Evolutionary conservation across 768 basidiomycete species (phyloP).

Genomic region (Leccinellum albellum): DNA sequence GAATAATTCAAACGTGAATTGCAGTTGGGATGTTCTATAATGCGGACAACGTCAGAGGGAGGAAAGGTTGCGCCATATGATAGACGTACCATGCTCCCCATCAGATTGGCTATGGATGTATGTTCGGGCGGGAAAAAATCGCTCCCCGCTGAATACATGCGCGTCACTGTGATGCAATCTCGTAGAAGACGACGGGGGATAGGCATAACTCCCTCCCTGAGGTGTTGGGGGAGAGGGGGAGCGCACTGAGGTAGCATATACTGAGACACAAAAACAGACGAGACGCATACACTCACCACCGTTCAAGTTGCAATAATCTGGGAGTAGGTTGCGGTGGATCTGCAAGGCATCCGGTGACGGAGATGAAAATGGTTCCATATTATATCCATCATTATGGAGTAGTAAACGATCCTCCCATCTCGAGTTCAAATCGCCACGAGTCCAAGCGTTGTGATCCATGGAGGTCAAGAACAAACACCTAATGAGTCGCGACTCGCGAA

Average conservation of each 20-base stretch:
- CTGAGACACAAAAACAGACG: background rate
- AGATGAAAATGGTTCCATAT: constrained; percentile 3
- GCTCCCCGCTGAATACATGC: background rate
- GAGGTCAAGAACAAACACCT: constrained; percentile 6
- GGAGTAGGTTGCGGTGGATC: background rate
- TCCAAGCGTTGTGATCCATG: constrained; percentile 14
- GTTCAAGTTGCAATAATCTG: constrained; percentile 6
- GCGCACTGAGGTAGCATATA: constrained; percentile 31
- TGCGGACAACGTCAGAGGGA: background rate
- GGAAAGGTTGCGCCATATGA: background rate
- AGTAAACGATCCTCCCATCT: background rate
- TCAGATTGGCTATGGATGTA: background rate
- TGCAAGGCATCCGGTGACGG: constrained; percentile 7
- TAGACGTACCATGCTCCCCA: background rate
- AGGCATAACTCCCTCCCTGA: constrained; percentile 3
- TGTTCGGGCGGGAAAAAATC: background rate
- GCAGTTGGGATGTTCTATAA: constrained; percentile 4
- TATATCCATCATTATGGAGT: background rate
- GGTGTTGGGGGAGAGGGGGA: constrained; percentile 36
- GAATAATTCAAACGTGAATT: background rate
- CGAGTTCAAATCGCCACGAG: background rate
- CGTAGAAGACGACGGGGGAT: constrained; percentile 2
- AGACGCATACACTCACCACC: constrained; percentile 28
- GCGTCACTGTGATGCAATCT: background rate
- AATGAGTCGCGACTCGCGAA: background rate